phyloP scores from a whole-genome alignment of 768 basidiomycete species.

The Erythrobasidium yunnanense region DNA sequence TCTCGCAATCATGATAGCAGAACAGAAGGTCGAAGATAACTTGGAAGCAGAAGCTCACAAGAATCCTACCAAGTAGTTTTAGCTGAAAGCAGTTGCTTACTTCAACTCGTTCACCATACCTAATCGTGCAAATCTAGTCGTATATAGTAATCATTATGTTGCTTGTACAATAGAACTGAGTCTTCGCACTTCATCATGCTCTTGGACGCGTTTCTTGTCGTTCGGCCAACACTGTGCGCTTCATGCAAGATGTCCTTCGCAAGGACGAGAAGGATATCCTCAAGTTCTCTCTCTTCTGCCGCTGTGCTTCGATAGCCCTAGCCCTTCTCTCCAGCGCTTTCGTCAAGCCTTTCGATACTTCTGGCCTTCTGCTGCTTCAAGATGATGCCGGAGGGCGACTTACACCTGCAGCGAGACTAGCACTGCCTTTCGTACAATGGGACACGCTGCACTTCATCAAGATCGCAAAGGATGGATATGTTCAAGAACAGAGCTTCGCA shows the following conservation, averaged over 20 bases:
- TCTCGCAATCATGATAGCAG: background rate
- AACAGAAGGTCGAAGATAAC: background rate
- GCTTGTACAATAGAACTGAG: too few species aligned
- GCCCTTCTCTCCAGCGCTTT: background rate
- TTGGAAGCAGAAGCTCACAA: too few species aligned
- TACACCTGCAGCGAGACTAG: background rate
- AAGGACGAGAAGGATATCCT: background rate
- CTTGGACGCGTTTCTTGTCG: too few species aligned
- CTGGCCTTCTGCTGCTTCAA: background rate
- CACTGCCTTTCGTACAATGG: conserved; percentile 55
- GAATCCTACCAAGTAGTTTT: too few species aligned
- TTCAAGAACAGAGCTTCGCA: conserved; percentile 73
- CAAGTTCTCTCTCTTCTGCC: background rate
- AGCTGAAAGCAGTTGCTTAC: too few species aligned
- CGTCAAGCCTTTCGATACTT: conserved; percentile 20
- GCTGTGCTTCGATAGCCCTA: background rate
- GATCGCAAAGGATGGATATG: conserved; percentile 53
- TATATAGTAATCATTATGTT: too few species aligned
- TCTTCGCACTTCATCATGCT: too few species aligned
- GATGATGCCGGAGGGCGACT: background rate
- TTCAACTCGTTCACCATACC: too few species aligned
- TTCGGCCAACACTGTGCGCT: too few species aligned
- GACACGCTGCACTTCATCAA: conserved; percentile 70
- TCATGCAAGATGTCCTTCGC: background rate
- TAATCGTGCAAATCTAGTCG: too few species aligned